Evolutionary conservation across 495 filamentous ascomycete genomes (phyloP), one percentile per base, ranked within the genome.

Genomic region (Aspergillus biplanus): DNA sequence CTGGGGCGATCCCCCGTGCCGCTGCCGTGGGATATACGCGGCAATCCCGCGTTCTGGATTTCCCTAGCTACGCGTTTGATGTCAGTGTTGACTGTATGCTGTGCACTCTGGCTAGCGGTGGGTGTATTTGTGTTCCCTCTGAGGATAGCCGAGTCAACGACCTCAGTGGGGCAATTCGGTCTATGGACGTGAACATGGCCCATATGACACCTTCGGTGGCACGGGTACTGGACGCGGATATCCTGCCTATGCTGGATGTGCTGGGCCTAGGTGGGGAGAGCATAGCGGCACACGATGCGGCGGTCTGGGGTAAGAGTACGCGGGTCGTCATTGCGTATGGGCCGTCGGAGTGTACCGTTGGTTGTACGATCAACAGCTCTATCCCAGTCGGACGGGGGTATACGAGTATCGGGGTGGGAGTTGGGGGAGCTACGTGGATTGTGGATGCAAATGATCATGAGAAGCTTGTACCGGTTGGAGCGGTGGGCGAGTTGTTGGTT

Each of bases 201-300:
- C 34, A 58, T 6, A 66, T 89, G 1, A 82, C 81, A 1, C 85
- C 85, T 9, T 82, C 82, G 0, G 73, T 85, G 3, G 74, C 73
- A 5, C 67, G 71, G 0, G 65, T 66, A 15, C 57, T 73, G 27
- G 55, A 66, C 0, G 72, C 78, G 16, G 39, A 66, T 11, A 54
- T 61, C 16, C 61, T 82, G 5, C 73, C 73, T 4, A 27, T 61
- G 7, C 46, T 83, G 21, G 56, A 71, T 37, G 70, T 67, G 16
- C 65, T 83, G 12, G 66, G 70, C 1, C 67, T 84, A 34, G 74
- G 66, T 4, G 83, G 83, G 0, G 71, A 73, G 52, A 15, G 60
- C 0, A 53, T 72, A 47, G 18, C 39, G 5, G 52, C 61, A 33
- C 39, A 16, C 7, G 61, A 70, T 31, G 58, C 69, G 11, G 48